phyloP scores from a whole-genome alignment of 345 rosid genomes.

The Clarkia xantiana region DNA sequence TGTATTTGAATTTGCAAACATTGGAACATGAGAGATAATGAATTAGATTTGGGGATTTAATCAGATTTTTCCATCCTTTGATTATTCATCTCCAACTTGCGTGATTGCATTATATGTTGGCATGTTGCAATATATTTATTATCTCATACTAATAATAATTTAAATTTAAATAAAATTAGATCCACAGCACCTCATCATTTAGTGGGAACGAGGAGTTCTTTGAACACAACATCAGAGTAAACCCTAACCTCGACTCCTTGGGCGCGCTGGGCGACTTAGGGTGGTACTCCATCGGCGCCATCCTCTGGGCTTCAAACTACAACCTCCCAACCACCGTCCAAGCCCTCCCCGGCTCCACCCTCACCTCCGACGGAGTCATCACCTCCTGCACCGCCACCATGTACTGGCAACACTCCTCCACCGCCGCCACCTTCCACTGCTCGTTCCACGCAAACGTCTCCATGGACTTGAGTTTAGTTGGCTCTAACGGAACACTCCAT shows the following conservation, averaged over 20 bases:
- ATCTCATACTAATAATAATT: no score
- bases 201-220: constrained; percentile 15
- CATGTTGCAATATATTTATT: no score
- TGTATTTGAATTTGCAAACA: no score
- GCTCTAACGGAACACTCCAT: constrained; percentile 33
- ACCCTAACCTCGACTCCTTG: constrained; percentile 36
- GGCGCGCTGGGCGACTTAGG: constrained; percentile 61
- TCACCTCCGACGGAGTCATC: constrained; percentile 40
- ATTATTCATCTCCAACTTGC: no score
- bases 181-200: constrained; percentile 33
- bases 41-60: no score
- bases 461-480: constrained; percentile 34
- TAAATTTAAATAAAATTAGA: constrained; percentile 13
- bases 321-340: constrained; percentile 32
- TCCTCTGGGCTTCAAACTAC: constrained; percentile 46
- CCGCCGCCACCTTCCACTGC: constrained; percentile 37
- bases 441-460: constrained; percentile 40
- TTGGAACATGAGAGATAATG: no score
- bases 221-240: constrained; percentile 21
- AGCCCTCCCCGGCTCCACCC: constrained; percentile 32
- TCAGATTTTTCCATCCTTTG: no score
- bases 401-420: constrained; percentile 20
- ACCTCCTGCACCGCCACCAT: constrained; percentile 49
- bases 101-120: no score
- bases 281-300: constrained; percentile 55